Conservation (phyloP, 1,284 basidiomycete species). For the Malassezia restricta region DNA sequence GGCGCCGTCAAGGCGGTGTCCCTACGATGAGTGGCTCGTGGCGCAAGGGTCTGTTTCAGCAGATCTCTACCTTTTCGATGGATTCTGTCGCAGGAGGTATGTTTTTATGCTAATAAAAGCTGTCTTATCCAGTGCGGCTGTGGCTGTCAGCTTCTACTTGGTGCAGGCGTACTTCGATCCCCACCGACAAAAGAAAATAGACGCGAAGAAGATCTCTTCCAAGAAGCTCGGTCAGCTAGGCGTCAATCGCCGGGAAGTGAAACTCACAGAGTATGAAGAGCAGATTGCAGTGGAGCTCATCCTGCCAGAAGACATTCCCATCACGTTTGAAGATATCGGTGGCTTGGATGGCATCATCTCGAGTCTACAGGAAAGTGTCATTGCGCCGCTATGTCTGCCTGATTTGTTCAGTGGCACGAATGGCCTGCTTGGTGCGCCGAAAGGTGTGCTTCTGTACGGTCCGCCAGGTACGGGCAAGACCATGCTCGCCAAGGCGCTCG, state of each 20-base stretch:
- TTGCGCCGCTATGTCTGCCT: slow-evolving; percentile 87
- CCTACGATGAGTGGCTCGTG: too few species aligned
- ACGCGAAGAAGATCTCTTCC: slow-evolving; percentile 40
- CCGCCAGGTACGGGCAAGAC: slow-evolving; percentile 49
- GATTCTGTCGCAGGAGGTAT: too few species aligned
- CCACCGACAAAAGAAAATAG: slow-evolving; percentile 39
- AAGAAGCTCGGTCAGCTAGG: slow-evolving; percentile 41
- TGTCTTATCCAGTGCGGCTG: too few species aligned
- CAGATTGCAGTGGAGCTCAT: slow-evolving; percentile 52
- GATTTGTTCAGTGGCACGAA: slow-evolving; percentile 61
- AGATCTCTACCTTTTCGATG: too few species aligned
- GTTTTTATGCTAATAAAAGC: too few species aligned
- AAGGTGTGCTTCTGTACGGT: slow-evolving; percentile 50
- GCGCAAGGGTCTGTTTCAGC: too few species aligned
- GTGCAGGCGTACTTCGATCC: slow-evolving; percentile 26
- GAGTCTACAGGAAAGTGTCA: slow-evolving; percentile 84
- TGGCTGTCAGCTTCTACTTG: too few species aligned
- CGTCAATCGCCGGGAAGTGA: slow-evolving; percentile 22
- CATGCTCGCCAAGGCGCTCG: slow-evolving; percentile 48
- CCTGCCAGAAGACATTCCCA: slow-evolving; percentile 50
- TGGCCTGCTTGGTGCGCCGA: slow-evolving; percentile 53
- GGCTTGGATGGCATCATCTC: slow-evolving; percentile 85
- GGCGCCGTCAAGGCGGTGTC: too few species aligned
- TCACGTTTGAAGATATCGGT: slow-evolving; percentile 60
- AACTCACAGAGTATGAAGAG: slow-evolving; percentile 47